These are phyloP conservation scores for Trichomonas gallinae DNA, from an alignment of 208 protist species.

Conservation along the genomic window DNA sequence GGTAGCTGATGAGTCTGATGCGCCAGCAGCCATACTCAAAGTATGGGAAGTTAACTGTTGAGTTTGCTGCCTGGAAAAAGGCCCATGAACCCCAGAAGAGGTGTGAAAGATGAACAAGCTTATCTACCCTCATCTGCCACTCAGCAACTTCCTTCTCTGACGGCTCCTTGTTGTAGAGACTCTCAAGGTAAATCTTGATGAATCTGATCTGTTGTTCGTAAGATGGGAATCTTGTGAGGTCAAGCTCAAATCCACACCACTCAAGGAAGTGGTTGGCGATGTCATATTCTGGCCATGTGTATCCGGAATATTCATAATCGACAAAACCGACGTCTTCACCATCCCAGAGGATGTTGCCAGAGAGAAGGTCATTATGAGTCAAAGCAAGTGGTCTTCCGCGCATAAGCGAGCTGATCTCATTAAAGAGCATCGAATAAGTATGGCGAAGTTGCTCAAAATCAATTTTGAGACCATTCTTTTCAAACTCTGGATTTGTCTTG, in stretches of 20 bases:
- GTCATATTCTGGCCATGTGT: slow-evolving; percentile 13
- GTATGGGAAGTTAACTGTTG: not conserved
- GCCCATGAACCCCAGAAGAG: not conserved
- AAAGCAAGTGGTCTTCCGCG: not conserved
- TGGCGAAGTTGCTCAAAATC: not conserved
- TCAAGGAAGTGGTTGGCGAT: slow-evolving; percentile 5
- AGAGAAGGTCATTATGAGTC: not conserved
- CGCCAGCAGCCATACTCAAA: not conserved
- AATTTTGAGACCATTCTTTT: not conserved
- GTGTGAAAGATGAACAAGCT: not conserved
- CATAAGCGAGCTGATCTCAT: not conserved
- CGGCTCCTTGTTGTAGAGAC: not conserved
- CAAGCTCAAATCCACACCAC: not conserved
- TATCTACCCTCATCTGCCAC: not conserved
- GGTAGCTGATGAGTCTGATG: not conserved
- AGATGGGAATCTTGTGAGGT: not conserved
- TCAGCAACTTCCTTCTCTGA: not conserved
- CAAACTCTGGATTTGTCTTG: not conserved
- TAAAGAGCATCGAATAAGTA: not conserved
- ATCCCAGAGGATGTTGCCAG: not conserved
- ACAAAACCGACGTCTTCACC: not conserved
- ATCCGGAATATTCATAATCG: not conserved
- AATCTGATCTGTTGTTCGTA: not conserved
- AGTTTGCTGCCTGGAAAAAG: not conserved
- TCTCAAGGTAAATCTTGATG: not conserved